These are phyloP conservation scores for Corylus heterophylla DNA, from an alignment of 306 rosid species.

Conservation along the genomic window DNA sequence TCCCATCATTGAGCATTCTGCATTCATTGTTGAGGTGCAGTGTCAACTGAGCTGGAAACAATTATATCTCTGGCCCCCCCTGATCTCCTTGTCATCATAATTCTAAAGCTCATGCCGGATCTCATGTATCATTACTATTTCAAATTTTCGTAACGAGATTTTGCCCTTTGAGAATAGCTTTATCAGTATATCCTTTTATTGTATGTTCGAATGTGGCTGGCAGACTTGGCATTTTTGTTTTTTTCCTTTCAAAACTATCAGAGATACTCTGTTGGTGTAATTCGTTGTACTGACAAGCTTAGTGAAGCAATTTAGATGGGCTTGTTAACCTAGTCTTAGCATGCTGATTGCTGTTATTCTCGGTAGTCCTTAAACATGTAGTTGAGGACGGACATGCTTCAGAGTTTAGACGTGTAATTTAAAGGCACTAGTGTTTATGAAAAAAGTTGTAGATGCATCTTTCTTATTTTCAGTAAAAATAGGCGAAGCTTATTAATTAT, in stretches of 20 bases:
- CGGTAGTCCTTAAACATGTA: background rate
- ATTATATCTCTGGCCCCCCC: constrained; percentile 7
- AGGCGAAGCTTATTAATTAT: too few relatives aligned
- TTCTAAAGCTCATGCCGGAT: constrained; percentile 19
- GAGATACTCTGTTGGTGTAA: background rate
- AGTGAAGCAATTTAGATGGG: background rate
- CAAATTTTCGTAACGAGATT: constrained; percentile 2
- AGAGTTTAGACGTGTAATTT: too few relatives aligned
- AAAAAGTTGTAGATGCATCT: too few relatives aligned
- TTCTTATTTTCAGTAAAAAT: too few relatives aligned
- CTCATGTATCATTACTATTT: background rate
- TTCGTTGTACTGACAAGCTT: background rate
- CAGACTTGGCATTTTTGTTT: background rate
- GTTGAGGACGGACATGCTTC: too few relatives aligned
- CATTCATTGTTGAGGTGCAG: constrained; percentile 33
- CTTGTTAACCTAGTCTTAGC: background rate
- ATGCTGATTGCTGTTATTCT: background rate
- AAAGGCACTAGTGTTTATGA: too few relatives aligned
- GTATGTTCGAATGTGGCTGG: background rate
- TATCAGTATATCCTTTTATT: background rate
- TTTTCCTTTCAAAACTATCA: background rate
- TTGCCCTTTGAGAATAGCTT: background rate
- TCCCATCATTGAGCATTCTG: constrained; percentile 34
- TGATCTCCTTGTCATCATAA: constrained; percentile 28
- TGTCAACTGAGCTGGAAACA: constrained; percentile 26